These are phyloP conservation scores for Bryopsis sp. DNA, from an alignment of 139 green algal species.

Conservation along the genomic window DNA sequence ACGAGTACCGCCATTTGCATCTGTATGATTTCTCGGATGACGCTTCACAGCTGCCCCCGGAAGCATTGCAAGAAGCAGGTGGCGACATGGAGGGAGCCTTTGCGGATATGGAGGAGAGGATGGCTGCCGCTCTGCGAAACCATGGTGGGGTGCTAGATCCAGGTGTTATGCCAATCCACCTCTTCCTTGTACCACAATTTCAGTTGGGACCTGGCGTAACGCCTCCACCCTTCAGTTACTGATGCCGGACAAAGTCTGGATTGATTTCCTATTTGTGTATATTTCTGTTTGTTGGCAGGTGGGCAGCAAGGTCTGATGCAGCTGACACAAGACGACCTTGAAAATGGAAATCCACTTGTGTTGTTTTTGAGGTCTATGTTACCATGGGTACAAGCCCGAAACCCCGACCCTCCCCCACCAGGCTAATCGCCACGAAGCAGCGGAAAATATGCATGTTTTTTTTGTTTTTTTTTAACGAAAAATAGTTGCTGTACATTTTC, in stretches of 20 bases:
- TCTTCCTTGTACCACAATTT: not conserved
- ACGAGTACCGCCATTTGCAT: constrained; percentile 17
- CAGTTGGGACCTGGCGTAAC: not conserved
- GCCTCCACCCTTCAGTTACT: not conserved
- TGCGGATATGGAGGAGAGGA: constrained; percentile 10
- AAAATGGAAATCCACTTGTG: constrained; percentile 11
- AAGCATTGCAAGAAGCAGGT: constrained; percentile 3
- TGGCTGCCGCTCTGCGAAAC: constrained; percentile 1
- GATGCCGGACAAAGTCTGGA: not conserved
- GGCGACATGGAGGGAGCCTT: not conserved
- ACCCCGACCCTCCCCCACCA: too few relatives aligned
- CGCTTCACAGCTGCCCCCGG: not conserved
- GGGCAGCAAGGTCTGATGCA: not conserved
- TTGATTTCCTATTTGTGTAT: not conserved
- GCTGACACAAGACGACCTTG: constrained; percentile 15
- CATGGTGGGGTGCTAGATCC: not conserved
- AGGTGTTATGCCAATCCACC: not conserved
- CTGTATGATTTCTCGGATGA: constrained; percentile 21
- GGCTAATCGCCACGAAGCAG: too few relatives aligned
- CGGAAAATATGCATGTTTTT: too few relatives aligned
- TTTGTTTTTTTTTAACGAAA: too few relatives aligned
- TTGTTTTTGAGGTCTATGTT: constrained; percentile 14
- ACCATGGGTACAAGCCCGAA: constrained; percentile 18
- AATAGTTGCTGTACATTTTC: too few relatives aligned
- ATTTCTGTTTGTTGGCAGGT: not conserved